Conservation (phyloP, 2,329 filamentous ascomycete genomes). For the Fusarium metavorans region DNA sequence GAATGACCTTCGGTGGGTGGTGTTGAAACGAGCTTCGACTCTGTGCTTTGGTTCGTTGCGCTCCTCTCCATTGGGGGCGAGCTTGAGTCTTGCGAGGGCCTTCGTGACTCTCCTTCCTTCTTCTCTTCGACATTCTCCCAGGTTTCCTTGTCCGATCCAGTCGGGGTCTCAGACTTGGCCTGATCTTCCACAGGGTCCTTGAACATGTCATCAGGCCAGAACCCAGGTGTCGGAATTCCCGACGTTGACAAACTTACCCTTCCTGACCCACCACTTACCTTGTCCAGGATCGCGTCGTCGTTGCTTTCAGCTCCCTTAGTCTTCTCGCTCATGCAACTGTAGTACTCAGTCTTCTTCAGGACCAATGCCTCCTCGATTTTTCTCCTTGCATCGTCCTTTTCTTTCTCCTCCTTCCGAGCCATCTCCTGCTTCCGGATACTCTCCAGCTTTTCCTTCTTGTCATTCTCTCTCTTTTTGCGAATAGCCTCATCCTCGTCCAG, state of each 20-base stretch:
- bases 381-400: constrained; percentile 43
- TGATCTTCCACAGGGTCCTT: constrained; percentile 31
- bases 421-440: constrained; percentile 42
- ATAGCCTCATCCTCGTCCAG: constrained; percentile 60
- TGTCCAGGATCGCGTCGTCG: constrained; percentile 5
- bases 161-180: constrained; percentile 1
- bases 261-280: constrained; percentile 17
- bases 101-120: not conserved
- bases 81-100: constrained; percentile 5
- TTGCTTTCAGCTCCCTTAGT: constrained; percentile 20
- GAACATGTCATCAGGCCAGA: constrained; percentile 39
- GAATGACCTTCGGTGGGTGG: constrained; percentile 25
- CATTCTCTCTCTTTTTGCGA: constrained; percentile 42
- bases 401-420: constrained; percentile 16
- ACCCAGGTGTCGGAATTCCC: constrained; percentile 25
- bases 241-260: constrained; percentile 13
- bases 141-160: constrained; percentile 11
- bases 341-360: constrained; percentile 42
- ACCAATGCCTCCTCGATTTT: constrained; percentile 42
- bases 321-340: constrained; percentile 30
- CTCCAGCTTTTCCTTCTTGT: constrained; percentile 43
- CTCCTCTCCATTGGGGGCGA: constrained; percentile 13
- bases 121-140: constrained; percentile 23
- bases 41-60: constrained; percentile 24
- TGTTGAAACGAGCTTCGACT: constrained; percentile 27